Conservation (phyloP, 441 rosid genomes). For the Hura crepitans region DNA sequence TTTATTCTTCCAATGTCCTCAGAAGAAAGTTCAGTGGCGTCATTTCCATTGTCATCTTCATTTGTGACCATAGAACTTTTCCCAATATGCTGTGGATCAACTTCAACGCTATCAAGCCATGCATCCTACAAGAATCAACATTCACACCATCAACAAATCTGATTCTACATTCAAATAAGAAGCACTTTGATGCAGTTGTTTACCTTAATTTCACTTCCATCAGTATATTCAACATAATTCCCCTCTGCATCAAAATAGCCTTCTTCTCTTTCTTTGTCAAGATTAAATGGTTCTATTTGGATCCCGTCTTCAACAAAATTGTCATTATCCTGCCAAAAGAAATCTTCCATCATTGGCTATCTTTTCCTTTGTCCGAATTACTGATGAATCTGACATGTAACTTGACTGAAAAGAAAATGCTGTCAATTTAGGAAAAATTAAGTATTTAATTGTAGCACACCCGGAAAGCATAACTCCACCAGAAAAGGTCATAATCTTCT, state of each 20-base stretch:
- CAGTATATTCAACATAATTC: constrained; percentile 82
- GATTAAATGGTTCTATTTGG: constrained; percentile 88
- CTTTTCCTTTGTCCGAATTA: constrained; percentile 21
- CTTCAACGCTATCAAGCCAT: constrained; percentile 87
- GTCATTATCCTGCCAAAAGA: constrained; percentile 62
- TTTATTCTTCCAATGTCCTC: constrained; percentile 63
- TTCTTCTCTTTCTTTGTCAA: constrained; percentile 88
- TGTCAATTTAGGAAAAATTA: constrained; percentile 14
- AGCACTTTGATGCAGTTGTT: background rate
- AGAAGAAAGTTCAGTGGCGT: constrained; percentile 53
- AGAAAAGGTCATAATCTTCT: background rate
- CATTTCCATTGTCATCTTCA: constrained; percentile 36
- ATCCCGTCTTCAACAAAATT: constrained; percentile 81
- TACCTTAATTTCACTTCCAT: constrained; percentile 75
- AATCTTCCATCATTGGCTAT: constrained; percentile 27
- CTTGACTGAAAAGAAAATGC: constrained; percentile 21
- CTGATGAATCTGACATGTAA: constrained; percentile 19
- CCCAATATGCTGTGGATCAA: constrained; percentile 48
- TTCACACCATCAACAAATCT: constrained; percentile 7
- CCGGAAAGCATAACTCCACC: background rate
- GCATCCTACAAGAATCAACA: constrained; percentile 66
- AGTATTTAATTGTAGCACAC: constrained; percentile 5
- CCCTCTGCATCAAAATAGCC: constrained; percentile 91
- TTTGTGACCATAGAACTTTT: constrained; percentile 28
- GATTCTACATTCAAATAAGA: background rate